Percentiles rank a stretch among this genome's conserved stretches.
Evolutionary conservation across 495 filamentous ascomycete genomes (phyloP).

Genomic region (Talaromyces thailandensis): DNA sequence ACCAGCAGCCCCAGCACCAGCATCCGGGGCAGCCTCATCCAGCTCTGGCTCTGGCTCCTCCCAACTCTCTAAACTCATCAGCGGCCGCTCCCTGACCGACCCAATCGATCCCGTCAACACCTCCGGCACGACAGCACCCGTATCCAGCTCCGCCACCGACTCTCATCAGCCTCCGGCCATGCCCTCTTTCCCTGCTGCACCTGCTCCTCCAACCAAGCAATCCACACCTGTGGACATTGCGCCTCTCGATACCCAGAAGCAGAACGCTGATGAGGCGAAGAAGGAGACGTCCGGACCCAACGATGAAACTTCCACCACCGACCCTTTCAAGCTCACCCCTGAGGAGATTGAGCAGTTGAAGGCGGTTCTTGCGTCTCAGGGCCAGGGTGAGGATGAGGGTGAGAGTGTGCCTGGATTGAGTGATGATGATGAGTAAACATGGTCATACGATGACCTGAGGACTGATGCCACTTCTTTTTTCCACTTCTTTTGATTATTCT

Average conservation of each 20-base stretch:
- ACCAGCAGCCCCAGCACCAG: slow-evolving; percentile 15
- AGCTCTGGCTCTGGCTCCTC: background rate
- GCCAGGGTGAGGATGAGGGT: background rate
- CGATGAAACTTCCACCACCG: background rate
- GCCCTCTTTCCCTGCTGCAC: background rate
- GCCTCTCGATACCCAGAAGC: background rate
- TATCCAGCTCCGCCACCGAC: background rate
- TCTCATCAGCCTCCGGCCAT: background rate
- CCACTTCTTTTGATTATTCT: background rate
- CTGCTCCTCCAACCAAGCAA: background rate
- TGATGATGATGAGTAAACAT: background rate
- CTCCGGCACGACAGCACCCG: background rate
- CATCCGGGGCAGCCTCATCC: background rate
- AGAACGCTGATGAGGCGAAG: background rate
- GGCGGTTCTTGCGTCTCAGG: background rate
- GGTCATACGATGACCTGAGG: too few relatives aligned
- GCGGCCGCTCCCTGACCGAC: background rate
- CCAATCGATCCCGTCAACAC: background rate
- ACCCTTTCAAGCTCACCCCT: background rate
- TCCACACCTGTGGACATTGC: background rate
- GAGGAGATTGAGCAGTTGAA: background rate
- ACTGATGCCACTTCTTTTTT: background rate
- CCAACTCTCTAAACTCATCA: background rate
- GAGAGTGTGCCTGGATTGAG: background rate
- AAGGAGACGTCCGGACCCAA: background rate